Evolutionary conservation across 345 rosid genomes (phyloP), one percentile per base, ranked within the genome.

Genomic region (Combretum micranthum): DNA sequence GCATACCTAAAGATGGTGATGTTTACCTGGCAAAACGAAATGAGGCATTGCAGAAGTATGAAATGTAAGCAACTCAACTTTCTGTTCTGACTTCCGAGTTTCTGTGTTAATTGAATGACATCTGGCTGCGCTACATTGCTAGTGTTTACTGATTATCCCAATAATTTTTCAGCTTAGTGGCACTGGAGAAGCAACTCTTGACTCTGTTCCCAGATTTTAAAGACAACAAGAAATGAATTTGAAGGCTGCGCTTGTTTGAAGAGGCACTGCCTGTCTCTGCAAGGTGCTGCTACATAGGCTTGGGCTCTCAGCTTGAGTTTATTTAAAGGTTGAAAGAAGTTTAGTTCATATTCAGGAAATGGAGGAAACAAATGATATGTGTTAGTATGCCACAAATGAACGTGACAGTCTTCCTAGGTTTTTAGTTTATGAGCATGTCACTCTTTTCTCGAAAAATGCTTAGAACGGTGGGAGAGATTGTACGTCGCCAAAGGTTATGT

Each of bases 1-100:
- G 77, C 67, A 65, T 86, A 55, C 96, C 99, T 0, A 88, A 83
- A 65, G 97, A 88, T 59, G 80, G 96, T 64, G 93, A 93, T 17
- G 66, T 86, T 17, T 86, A 88, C 58, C 19, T 64, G 18, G 68
- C 86, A 44, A 93, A 88, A 76, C 77, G 75, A 57, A 84, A 72
- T 20, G 97, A 93, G 68, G 94, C 97, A 14, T 57, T 73, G 50
- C 94, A 65, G 59, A 93, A 83, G 75, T 88, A 69, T 68, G 85
- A 88, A 72, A 82, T 88, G 97, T 89, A 66, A 81, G 95, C 78
- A 15, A 26, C 26, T 22, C 2, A 39, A 20, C 26, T 19, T 19
- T 55, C 44, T 19, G 50, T 15, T 21, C 42, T n/a, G 20, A 56
- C 13, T 39, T 9, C 32, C 15, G 37, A 19, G 47, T 47, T 39